These are phyloP conservation scores for Uncinocarpus reesii DNA, from an alignment of 2,329 filamentous ascomycete genomes.

Conservation along the genomic window DNA sequence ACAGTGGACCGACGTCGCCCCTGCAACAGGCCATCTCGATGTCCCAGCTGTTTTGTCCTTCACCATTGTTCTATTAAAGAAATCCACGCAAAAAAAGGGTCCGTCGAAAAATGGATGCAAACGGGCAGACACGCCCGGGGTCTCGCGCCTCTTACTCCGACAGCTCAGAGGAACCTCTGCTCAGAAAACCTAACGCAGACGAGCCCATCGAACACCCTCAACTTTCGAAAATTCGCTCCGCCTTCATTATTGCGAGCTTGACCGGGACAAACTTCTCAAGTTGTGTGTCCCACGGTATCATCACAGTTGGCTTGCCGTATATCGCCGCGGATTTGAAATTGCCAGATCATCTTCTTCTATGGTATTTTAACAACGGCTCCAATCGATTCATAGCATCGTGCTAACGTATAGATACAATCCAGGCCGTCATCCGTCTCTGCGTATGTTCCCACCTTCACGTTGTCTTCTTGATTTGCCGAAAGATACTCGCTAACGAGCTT, in stretches of 20 bases:
- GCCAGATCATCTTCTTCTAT: conserved; percentile 15
- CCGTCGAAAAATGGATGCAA: background rate
- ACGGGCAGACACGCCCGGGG: background rate
- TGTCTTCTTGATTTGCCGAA: no score
- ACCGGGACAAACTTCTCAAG: conserved; percentile 21
- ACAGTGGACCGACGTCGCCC: no score
- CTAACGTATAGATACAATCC: background rate
- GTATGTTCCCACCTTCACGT: conserved; percentile 1
- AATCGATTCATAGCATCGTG: background rate
- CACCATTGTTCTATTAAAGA: background rate
- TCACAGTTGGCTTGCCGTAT: conserved; percentile 35
- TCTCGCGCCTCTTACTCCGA: background rate
- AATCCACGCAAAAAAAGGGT: no score
- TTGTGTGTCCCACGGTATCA: conserved; percentile 30
- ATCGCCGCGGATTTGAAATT: conserved; percentile 32
- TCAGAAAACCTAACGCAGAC: conserved; percentile 4
- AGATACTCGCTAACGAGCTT: background rate
- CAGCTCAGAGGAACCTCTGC: conserved; percentile 7
- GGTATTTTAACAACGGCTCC: conserved; percentile 1
- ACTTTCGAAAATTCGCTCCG: conserved; percentile 8
- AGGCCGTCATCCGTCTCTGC: conserved; percentile 14
- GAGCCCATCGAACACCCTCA: conserved; percentile 1
- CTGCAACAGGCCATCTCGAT: background rate
- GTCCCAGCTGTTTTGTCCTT: background rate
- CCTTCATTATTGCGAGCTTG: conserved; percentile 12